A percentile compares a stretch with the other conserved stretches of the same genome.
phyloP scores from a whole-genome alignment of 208 protist genomes.

The Trichomonas tenax region DNA sequence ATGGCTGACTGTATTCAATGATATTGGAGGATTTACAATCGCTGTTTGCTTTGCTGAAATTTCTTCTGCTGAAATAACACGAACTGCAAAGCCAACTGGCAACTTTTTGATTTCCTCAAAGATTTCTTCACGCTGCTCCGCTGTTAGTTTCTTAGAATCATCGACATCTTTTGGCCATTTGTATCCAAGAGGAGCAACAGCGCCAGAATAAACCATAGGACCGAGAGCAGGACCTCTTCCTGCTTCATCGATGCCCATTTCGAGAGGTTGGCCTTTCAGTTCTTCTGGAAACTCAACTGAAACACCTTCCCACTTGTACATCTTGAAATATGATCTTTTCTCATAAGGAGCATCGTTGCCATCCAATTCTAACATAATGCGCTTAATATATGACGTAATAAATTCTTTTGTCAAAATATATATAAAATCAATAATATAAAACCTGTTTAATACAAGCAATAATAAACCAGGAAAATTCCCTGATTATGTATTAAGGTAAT shows the following conservation, averaged over 20 bases:
- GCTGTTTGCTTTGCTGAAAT: slow-evolving; percentile 32
- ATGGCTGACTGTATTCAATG: slow-evolving; percentile 32
- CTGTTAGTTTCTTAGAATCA: slow-evolving; percentile 36
- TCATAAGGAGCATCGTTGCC: too few relatives aligned
- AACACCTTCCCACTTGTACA: not conserved
- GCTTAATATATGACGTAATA: too few relatives aligned
- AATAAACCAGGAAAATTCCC: too few relatives aligned
- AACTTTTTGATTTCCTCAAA: not conserved
- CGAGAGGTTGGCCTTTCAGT: not conserved
- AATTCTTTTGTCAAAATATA: too few relatives aligned
- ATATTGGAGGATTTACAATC: not conserved
- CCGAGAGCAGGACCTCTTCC: slow-evolving; percentile 48
- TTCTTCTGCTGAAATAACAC: slow-evolving; percentile 25
- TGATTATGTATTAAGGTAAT: too few relatives aligned
- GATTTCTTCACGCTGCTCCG: slow-evolving; percentile 24
- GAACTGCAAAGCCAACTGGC: not conserved
- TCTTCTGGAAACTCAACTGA: not conserved
- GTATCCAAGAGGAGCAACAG: not conserved
- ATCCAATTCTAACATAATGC: too few relatives aligned
- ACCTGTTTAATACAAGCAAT: too few relatives aligned
- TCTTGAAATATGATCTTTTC: not conserved
- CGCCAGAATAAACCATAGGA: slow-evolving; percentile 40
- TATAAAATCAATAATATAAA: too few relatives aligned
- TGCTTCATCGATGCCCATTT: slow-evolving; percentile 53
- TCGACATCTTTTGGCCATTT: slow-evolving; percentile 14